phyloP scores from a whole-genome alignment of 1,284 basidiomycete genomes.

The Pseudozyma tsukubaensis region DNA sequence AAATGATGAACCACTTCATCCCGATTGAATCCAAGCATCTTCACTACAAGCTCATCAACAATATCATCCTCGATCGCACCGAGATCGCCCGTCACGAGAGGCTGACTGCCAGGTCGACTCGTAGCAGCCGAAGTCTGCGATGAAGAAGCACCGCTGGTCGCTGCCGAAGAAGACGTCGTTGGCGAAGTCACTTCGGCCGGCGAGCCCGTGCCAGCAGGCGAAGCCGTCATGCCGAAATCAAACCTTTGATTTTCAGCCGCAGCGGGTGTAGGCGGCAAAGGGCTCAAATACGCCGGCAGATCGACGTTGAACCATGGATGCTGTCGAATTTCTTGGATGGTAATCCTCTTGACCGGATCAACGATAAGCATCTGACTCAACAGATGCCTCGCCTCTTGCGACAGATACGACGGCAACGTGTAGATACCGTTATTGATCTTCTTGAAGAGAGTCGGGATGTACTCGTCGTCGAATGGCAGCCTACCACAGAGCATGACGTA shows the following conservation, averaged over 20 bases:
- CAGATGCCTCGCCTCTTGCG: slow-evolving; percentile 63
- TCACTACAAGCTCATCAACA: slow-evolving; percentile 81
- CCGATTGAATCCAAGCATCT: slow-evolving; percentile 81
- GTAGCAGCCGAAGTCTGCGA: slow-evolving; percentile 32
- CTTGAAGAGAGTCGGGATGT: slow-evolving; percentile 68
- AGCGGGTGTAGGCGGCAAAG: slow-evolving; percentile 80
- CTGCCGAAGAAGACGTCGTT: slow-evolving; percentile 1
- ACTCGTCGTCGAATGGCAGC: slow-evolving; percentile 68
- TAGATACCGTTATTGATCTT: slow-evolving; percentile 69
- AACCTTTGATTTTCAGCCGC: slow-evolving; percentile 70
- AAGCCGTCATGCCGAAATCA: slow-evolving; percentile 69
- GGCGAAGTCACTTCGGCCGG: slow-evolving; percentile 34
- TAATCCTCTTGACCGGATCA: slow-evolving; percentile 68
- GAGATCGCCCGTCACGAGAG: slow-evolving; percentile 70
- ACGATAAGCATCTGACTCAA: slow-evolving; percentile 67
- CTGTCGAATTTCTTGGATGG: slow-evolving; percentile 64
- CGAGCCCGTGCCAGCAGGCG: slow-evolving; percentile 34
- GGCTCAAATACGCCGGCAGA: slow-evolving; percentile 71
- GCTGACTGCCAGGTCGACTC: slow-evolving; percentile 35
- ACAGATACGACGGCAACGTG: slow-evolving; percentile 63
- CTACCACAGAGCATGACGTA: slow-evolving; percentile 68
- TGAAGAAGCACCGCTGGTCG: no score
- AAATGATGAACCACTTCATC: slow-evolving; percentile 88
- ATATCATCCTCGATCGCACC: slow-evolving; percentile 90
- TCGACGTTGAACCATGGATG: slow-evolving; percentile 67